Evolutionary conservation across 768 basidiomycete genomes (phyloP).

Genomic region (Boletus huronensis): DNA sequence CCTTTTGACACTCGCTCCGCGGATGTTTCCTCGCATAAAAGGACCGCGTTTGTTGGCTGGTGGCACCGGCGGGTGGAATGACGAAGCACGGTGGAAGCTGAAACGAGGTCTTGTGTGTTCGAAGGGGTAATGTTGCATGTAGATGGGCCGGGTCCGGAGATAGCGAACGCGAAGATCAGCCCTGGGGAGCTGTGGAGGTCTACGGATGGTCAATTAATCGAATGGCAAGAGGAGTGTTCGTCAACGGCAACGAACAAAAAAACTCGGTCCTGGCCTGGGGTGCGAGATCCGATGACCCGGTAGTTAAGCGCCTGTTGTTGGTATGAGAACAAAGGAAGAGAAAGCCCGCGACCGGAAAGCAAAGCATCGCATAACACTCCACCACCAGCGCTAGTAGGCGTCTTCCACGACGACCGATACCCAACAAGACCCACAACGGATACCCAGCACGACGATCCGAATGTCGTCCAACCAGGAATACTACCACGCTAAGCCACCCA

Average conservation of each 20-base stretch:
- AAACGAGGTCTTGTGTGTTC: background rate
- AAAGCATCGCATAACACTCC: background rate
- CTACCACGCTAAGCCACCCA: slow-evolving; percentile 14
- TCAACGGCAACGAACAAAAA: background rate
- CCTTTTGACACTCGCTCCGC: background rate
- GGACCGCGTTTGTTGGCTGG: background rate
- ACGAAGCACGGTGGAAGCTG: slow-evolving; percentile 4
- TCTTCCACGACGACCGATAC: slow-evolving; percentile 13
- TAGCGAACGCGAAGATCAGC: background rate
- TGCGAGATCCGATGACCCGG: background rate
- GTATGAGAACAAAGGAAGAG: slow-evolving; percentile 3
- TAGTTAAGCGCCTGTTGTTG: slow-evolving; percentile 1
- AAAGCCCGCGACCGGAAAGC: background rate
- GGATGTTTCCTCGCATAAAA: background rate
- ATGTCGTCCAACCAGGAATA: slow-evolving; percentile 29
- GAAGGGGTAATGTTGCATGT: background rate
- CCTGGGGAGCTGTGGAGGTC: background rate
- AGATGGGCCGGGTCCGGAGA: background rate
- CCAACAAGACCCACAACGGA: slow-evolving; percentile 5
- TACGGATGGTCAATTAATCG: background rate
- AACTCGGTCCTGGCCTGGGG: background rate
- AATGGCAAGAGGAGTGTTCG: too few species aligned
- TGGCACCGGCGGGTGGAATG: background rate
- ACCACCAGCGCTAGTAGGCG: slow-evolving; percentile 6
- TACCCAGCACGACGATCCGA: slow-evolving; percentile 16